Conservation (phyloP, 257 asterid genomes). For the Nicotiana otophora region DNA sequence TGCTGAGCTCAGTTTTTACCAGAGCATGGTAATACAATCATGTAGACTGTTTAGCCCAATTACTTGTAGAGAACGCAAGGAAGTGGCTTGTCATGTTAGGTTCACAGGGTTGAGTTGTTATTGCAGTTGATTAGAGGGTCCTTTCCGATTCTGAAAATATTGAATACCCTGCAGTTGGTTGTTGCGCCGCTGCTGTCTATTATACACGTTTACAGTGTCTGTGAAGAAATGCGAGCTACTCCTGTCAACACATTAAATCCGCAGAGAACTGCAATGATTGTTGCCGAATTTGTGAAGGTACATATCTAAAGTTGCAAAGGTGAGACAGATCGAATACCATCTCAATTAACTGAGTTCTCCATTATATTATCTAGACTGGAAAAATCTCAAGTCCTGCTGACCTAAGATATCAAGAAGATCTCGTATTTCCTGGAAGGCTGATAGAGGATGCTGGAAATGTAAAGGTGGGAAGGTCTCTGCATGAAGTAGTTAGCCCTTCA, state of each 20-base stretch:
- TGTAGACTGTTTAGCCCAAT: background rate
- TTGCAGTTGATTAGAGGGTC: background rate
- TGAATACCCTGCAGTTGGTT: conserved; percentile 52
- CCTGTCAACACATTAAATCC: conserved; percentile 95
- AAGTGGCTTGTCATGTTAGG: background rate
- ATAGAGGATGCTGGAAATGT: conserved; percentile 88
- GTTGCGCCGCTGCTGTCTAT: conserved; percentile 72
- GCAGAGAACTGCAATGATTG: conserved; percentile 88
- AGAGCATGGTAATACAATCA: background rate
- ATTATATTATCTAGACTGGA: conserved; percentile 47
- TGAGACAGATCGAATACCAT: background rate
- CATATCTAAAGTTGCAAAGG: conserved; percentile 11
- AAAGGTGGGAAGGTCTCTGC: conserved; percentile 72
- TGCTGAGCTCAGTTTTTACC: background rate
- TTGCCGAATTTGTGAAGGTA: conserved; percentile 83
- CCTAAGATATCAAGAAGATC: conserved; percentile 79
- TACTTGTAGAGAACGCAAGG: background rate
- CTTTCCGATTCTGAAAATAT: background rate
- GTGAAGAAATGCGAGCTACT: conserved; percentile 92
- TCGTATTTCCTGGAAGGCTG: conserved; percentile 70
- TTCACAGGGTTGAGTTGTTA: background rate
- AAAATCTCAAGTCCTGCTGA: conserved; percentile 83
- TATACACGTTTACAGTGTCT: conserved; percentile 68
- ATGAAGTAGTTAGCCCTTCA: conserved; percentile 65
- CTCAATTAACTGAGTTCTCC: background rate